These are phyloP conservation scores for Purshia tridentata DNA, from an alignment of 306 rosid species.

Conservation along the genomic window DNA sequence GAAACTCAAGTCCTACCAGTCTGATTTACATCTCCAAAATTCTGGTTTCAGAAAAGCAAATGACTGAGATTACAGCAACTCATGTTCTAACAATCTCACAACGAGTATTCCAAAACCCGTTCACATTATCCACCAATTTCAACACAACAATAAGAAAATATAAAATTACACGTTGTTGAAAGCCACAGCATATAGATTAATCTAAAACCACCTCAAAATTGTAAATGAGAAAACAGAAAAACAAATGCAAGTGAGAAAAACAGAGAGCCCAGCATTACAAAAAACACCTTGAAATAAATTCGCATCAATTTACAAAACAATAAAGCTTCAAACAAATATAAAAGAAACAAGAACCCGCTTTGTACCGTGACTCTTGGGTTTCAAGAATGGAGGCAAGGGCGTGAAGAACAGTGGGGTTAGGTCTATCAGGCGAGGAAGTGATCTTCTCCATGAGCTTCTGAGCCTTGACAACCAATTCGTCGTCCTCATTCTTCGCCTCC, in stretches of 20 bases:
- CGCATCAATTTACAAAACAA: background rate
- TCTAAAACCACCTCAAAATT: background rate
- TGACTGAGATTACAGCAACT: background rate
- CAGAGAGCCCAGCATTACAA: slow-evolving; percentile 4
- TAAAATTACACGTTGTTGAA: background rate
- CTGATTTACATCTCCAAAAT: too few species aligned
- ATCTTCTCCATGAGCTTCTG: slow-evolving; percentile 78
- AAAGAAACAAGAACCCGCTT: background rate
- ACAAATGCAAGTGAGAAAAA: background rate
- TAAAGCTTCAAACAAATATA: background rate
- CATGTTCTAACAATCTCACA: too few species aligned
- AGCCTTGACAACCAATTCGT: slow-evolving; percentile 68
- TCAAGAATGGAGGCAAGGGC: slow-evolving; percentile 88
- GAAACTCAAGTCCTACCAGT: too few species aligned
- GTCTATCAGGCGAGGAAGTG: slow-evolving; percentile 70
- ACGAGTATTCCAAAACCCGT: background rate
- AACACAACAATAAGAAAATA: background rate
- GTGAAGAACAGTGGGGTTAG: slow-evolving; percentile 68
- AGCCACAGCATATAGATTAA: background rate
- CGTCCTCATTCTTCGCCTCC: slow-evolving; percentile 73
- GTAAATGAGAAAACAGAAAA: background rate
- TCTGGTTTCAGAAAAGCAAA: too few species aligned
- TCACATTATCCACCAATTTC: background rate
- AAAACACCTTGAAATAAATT: background rate
- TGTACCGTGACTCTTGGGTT: slow-evolving; percentile 69